Conservation (phyloP, 1,139 yeast species). For the Pneumocystis oryctolagi region DNA sequence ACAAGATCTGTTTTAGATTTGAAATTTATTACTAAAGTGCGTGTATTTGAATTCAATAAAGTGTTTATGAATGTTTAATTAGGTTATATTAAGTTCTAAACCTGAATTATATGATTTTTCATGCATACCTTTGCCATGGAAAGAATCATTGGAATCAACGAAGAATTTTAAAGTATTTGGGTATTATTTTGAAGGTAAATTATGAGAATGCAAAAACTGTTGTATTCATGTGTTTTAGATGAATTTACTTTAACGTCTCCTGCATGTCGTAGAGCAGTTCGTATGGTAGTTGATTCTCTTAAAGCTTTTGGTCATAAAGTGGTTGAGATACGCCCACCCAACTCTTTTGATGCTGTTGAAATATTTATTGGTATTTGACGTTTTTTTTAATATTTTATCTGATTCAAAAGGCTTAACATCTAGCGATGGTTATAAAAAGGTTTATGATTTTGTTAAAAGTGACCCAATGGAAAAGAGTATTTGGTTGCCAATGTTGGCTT, state of each 20-base stretch:
- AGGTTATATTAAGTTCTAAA: neutral
- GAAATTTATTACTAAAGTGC: constrained; percentile 40
- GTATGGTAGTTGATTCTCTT: constrained; percentile 29
- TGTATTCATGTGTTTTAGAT: neutral
- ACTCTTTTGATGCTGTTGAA: constrained; percentile 31
- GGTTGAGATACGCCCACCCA: constrained; percentile 26
- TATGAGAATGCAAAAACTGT: constrained; percentile 31
- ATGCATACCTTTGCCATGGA: constrained; percentile 35
- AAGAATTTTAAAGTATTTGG: constrained; percentile 15
- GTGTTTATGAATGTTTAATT: constrained; percentile 30
- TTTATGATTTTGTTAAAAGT: constrained; percentile 50
- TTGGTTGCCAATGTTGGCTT: constrained; percentile 26
- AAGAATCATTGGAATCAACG: neutral
- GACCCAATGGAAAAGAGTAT: constrained; percentile 28
- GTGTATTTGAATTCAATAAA: constrained; percentile 43
- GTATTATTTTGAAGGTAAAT: constrained; percentile 40
- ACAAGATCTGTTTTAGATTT: constrained; percentile 48
- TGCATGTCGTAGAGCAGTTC: constrained; percentile 38
- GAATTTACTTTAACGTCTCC: constrained; percentile 35
- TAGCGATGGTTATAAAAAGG: constrained; percentile 35
- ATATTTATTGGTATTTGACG: constrained; percentile 31
- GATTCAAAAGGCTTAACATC: constrained; percentile 22
- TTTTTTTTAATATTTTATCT: neutral
- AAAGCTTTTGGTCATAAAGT: constrained; percentile 33
- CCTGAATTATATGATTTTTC: constrained; percentile 29